Percentiles rank a stretch among this genome's conserved stretches.
Evolutionary conservation across 1,139 yeast genomes (phyloP).

Genomic region (Candida sp.): DNA sequence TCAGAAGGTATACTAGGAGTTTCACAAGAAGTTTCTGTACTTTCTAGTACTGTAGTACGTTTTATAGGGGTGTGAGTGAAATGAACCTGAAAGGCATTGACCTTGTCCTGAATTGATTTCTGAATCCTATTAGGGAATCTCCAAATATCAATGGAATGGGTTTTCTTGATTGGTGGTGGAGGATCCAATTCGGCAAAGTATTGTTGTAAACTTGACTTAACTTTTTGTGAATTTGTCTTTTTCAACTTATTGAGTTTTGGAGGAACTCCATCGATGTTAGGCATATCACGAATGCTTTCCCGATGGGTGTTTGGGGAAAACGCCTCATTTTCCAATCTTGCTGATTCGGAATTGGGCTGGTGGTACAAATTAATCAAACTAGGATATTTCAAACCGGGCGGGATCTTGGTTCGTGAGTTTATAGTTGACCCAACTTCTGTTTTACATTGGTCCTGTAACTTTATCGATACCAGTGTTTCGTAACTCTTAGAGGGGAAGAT

Average conservation of each 20-base stretch:
- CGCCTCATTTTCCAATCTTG: slow-evolving; percentile 17
- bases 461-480: not conserved
- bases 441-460: not conserved
- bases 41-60: not conserved
- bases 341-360: slow-evolving; percentile 2
- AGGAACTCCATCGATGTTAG: slow-evolving; percentile 17
- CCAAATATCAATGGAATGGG: not conserved
- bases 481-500: not conserved
- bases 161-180: not conserved
- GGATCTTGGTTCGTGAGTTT: not conserved
- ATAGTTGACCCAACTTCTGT: not conserved
- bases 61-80: not conserved
- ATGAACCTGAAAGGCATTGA: not conserved
- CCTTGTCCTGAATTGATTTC: not conserved
- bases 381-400: not conserved
- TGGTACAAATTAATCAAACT: not conserved
- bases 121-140: not conserved
- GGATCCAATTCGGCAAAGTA: not conserved
- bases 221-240: not conserved
- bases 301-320: slow-evolving; percentile 27
- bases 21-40: not conserved
- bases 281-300: slow-evolving; percentile 17
- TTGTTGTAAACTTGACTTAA: not conserved
- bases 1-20: not conserved
- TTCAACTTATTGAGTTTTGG: not conserved